A percentile compares a stretch with the other conserved stretches of the same genome.
These are phyloP conservation scores for Pleurotus giganteus DNA, from an alignment of 768 basidiomycete genomes.

Conservation along the genomic window DNA sequence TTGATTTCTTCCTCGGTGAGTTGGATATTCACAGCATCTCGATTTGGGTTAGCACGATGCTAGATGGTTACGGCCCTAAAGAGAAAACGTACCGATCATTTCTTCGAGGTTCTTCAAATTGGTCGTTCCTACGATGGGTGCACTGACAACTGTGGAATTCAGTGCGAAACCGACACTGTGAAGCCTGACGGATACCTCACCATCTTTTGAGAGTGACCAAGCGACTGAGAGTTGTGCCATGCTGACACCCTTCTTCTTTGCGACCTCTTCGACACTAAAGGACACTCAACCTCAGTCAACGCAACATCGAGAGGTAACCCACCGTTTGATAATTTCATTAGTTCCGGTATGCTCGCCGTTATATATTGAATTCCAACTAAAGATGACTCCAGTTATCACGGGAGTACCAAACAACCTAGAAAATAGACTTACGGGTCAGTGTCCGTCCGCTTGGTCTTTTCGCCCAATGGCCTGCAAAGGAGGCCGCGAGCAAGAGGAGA, in stretches of 20 bases:
- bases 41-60: not conserved
- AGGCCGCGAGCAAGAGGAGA: slow-evolving; percentile 55
- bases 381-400: not conserved
- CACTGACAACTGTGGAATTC: slow-evolving; percentile 38
- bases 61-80: slow-evolving; percentile 1
- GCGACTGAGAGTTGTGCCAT: slow-evolving; percentile 61
- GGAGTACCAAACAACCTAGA: no score
- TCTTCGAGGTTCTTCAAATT: slow-evolving; percentile 51
- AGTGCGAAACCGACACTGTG: not conserved
- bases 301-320: slow-evolving; percentile 11
- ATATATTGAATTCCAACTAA: not conserved
- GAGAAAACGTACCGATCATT: slow-evolving; percentile 36
- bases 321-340: slow-evolving; percentile 38
- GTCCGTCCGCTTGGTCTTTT: slow-evolving; percentile 34
- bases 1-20: slow-evolving; percentile 51
- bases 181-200: not conserved
- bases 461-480: slow-evolving; percentile 37
- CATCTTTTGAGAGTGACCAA: slow-evolving; percentile 42
- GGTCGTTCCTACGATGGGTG: slow-evolving; percentile 59
- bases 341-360: slow-evolving; percentile 20
- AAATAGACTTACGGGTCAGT: slow-evolving; percentile 30
- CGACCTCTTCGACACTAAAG: slow-evolving; percentile 50
- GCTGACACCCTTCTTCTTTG: slow-evolving; percentile 44
- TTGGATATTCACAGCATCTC: slow-evolving; percentile 42
- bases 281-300: not conserved